A percentile compares a stretch with the other conserved stretches of the same genome.
Evolutionary conservation across 192 early-diverging fungal species (phyloP).

Genomic region (Tieghemiomyces parasiticus): DNA sequence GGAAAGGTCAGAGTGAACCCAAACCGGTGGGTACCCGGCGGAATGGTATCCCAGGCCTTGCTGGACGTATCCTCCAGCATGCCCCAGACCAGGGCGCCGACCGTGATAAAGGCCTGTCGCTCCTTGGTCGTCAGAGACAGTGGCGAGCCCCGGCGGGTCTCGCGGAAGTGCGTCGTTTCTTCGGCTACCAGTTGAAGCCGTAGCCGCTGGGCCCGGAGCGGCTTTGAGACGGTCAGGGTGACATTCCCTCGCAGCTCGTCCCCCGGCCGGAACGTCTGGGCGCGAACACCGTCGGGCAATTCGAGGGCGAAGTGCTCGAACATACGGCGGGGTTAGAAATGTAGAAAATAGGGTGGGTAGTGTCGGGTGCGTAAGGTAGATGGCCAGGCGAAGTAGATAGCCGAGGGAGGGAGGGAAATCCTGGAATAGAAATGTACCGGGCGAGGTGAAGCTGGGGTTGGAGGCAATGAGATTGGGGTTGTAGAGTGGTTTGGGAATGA

Average conservation of each 20-base stretch:
- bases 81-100: slow-evolving; percentile 4
- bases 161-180: slow-evolving; percentile 6
- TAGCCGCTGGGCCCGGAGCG: background rate
- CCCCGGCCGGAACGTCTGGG: background rate
- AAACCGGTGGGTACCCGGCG: slow-evolving; percentile 11
- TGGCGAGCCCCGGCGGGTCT: slow-evolving; percentile 6
- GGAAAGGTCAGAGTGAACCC: slow-evolving; percentile 5
- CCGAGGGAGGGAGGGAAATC: too few relatives aligned
- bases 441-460: too few relatives aligned
- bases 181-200: slow-evolving; percentile 9
- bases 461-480: too few relatives aligned
- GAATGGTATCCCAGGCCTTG: slow-evolving; percentile 1
- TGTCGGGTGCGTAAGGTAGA: too few relatives aligned
- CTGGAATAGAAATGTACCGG: too few relatives aligned
- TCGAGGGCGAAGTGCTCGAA: slow-evolving; percentile 1
- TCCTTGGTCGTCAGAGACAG: slow-evolving; percentile 7
- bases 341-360: too few relatives aligned
- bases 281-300: slow-evolving; percentile 5
- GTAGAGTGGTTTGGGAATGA: too few relatives aligned
- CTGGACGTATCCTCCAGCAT: slow-evolving; percentile 1
- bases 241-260: background rate
- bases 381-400: too few relatives aligned
- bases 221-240: slow-evolving; percentile 6
- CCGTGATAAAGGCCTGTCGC: background rate
- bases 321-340: slow-evolving; percentile 1